A percentile compares a stretch with the other conserved stretches of the same genome.
Evolutionary conservation across 2,329 filamentous ascomycete species (phyloP).

Genomic region (Fulvia fulva): DNA sequence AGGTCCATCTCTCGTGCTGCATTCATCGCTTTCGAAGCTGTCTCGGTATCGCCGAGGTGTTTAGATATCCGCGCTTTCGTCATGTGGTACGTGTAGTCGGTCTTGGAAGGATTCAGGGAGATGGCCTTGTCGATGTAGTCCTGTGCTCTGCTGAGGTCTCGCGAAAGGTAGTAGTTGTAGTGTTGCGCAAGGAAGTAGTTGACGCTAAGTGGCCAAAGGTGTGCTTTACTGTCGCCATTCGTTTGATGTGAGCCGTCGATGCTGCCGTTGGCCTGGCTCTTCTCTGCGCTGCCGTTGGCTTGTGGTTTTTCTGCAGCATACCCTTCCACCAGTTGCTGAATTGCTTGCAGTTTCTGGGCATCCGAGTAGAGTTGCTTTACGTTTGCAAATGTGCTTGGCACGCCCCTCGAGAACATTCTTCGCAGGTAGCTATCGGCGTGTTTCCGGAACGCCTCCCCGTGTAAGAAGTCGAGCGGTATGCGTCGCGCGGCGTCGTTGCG

Average conservation of each 20-base stretch:
- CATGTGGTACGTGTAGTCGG: conserved; percentile 91
- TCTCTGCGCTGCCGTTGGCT: conserved; percentile 26
- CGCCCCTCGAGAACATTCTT: conserved; percentile 83
- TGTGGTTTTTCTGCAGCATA: conserved; percentile 54
- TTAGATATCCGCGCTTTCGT: conserved; percentile 94
- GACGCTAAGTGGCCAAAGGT: conserved; percentile 68
- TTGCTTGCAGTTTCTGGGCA: conserved; percentile 67
- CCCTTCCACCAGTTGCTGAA: conserved; percentile 71
- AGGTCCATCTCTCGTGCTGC: conserved; percentile 78
- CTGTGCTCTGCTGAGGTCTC: conserved; percentile 75
- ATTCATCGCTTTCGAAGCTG: conserved; percentile 85
- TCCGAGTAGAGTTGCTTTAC: conserved; percentile 89
- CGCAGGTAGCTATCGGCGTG: conserved; percentile 76
- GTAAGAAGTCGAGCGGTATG: conserved; percentile 83
- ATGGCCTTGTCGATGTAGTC: conserved; percentile 82
- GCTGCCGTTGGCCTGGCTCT: conserved; percentile 26
- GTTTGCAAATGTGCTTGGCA: conserved; percentile 95
- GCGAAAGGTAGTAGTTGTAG: conserved; percentile 87
- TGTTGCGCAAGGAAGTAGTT: conserved; percentile 95
- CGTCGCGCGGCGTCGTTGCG: conserved; percentile 80
- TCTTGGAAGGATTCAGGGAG: conserved; percentile 70
- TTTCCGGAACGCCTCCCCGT: conserved; percentile 73
- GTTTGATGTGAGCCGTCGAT: conserved; percentile 38
- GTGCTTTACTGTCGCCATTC: conserved; percentile 35
- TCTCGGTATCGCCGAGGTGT: conserved; percentile 73